Conservation (phyloP, 148 eudicot species). For the Chenopodium suecicum region DNA sequence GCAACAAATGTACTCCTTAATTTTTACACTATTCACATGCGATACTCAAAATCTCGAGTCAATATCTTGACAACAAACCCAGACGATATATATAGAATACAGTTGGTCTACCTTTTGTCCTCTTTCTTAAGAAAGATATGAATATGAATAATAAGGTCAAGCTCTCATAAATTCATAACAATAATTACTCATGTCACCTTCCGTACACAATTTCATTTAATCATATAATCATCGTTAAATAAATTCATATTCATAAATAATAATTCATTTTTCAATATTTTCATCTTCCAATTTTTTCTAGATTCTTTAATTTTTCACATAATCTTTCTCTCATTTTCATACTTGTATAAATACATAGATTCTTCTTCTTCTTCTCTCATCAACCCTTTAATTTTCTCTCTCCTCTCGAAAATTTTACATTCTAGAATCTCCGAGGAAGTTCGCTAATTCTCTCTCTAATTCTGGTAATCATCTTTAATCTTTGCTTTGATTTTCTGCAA, state of each 20-base stretch:
- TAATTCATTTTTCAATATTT: background rate
- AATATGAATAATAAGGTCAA: background rate
- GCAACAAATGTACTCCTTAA: too few species aligned
- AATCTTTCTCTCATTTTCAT: background rate
- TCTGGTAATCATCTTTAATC: background rate
- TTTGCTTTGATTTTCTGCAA: background rate
- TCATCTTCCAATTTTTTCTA: background rate
- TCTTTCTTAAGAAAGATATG: background rate
- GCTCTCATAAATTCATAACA: too few species aligned
- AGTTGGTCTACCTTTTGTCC: too few species aligned
- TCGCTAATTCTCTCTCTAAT: background rate
- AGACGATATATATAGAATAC: too few species aligned
- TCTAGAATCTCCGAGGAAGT: slow-evolving; percentile 12
- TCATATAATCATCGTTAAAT: too few species aligned
- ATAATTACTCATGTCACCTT: too few species aligned
- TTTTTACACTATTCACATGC: too few species aligned
- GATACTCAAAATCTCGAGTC: too few species aligned
- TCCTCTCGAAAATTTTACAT: background rate
- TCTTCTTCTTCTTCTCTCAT: background rate
- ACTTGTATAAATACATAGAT: background rate
- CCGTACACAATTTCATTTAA: too few species aligned
- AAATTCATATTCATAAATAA: background rate
- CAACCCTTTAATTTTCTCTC: background rate
- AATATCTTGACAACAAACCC: too few species aligned
- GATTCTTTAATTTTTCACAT: background rate